Evolutionary conservation across 352 stramenopile genomes (phyloP).

Genomic region (Detonula confervacea): DNA sequence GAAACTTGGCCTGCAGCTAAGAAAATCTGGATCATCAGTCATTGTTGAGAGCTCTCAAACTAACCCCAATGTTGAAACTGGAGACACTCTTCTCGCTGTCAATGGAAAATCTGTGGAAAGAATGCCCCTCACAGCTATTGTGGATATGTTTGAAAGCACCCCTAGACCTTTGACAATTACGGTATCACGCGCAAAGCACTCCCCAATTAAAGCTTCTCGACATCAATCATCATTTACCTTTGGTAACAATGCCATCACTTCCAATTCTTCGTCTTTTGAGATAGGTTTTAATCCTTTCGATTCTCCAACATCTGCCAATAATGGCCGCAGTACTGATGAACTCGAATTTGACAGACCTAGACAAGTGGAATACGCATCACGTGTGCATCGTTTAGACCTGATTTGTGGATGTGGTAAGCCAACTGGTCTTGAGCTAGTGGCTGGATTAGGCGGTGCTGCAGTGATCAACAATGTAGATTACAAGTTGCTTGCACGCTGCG

Average conservation of each 20-base stretch:
- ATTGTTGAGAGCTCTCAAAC: constrained; percentile 40
- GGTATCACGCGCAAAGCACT: constrained; percentile 10
- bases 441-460: constrained; percentile 47
- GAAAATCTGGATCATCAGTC: constrained; percentile 38
- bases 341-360: constrained; percentile 3
- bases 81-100: constrained; percentile 37
- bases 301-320: constrained; percentile 1
- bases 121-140: constrained; percentile 38
- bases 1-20: constrained; percentile 46
- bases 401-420: constrained; percentile 18
- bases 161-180: constrained; percentile 49
- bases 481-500: constrained; percentile 49
- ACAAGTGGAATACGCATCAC: constrained; percentile 7
- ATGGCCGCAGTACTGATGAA: background rate
- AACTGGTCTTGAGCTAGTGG: constrained; percentile 31
- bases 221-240: constrained; percentile 4
- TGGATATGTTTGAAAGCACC: constrained; percentile 34
- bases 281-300: constrained; percentile 10
- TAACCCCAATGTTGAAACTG: constrained; percentile 36
- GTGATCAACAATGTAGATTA: constrained; percentile 53
- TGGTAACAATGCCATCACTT: constrained; percentile 5
- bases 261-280: constrained; percentile 32
- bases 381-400: constrained; percentile 18
- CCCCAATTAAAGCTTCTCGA: background rate
- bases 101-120: constrained; percentile 40